Evolutionary conservation across 192 early-diverging fungal species (phyloP).

Genomic region (Backusella tuberculispora): DNA sequence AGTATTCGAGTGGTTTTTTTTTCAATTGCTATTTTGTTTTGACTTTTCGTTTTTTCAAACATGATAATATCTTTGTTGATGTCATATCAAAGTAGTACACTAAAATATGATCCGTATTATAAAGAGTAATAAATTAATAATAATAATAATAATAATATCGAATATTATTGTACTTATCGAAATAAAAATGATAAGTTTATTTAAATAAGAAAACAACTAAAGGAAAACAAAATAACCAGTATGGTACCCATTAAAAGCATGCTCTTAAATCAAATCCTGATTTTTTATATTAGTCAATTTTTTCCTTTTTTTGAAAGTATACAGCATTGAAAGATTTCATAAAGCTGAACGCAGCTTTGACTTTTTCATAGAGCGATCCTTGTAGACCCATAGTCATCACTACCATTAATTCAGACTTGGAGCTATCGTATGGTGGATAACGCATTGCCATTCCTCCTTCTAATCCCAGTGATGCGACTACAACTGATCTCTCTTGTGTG

Average conservation of each 20-base stretch:
- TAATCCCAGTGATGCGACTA: not conserved
- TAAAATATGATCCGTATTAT: no score
- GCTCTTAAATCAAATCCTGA: not conserved
- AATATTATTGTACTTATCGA: no score
- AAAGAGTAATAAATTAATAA: no score
- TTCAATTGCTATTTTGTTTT: no score
- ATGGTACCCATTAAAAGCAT: not conserved
- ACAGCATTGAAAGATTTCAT: not conserved
- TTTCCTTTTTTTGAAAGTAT: not conserved
- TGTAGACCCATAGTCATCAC: not conserved
- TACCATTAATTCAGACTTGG: not conserved
- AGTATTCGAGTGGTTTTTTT: no score
- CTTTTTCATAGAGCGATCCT: not conserved
- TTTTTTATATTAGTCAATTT: not conserved
- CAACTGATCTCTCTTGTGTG: slow-evolving; percentile 55
- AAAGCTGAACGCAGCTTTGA: not conserved
- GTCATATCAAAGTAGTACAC: no score
- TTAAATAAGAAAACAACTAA: no score
- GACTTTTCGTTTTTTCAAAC: no score
- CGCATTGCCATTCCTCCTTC: slow-evolving; percentile 9
- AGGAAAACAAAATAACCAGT: no score
- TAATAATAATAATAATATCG: no score
- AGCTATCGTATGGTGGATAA: not conserved
- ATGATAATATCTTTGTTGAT: no score
- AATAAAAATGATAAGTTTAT: no score